phyloP scores from a whole-genome alignment of 371 early-diverging fungal species.

The Mucor irregularis region DNA sequence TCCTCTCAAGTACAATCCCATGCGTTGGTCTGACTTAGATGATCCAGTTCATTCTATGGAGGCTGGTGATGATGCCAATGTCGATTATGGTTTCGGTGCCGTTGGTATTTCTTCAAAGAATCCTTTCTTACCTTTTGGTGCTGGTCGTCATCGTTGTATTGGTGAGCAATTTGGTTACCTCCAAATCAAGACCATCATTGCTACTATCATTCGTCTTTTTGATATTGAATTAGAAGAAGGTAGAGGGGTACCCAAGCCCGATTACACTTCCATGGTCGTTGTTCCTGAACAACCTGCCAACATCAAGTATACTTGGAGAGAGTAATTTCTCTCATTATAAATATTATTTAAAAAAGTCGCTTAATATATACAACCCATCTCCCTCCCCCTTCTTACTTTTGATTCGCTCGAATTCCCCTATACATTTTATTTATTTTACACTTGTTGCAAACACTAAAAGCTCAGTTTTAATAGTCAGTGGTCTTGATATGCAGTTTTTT shows the following conservation, averaged over 20 bases:
- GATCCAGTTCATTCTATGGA: constrained; percentile 53
- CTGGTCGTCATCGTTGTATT: constrained; percentile 97
- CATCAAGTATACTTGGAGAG: constrained; percentile 67
- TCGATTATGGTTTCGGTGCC: constrained; percentile 87
- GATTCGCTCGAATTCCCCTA: no score
- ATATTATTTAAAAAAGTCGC: no score
- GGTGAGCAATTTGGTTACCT: constrained; percentile 96
- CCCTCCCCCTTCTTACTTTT: no score
- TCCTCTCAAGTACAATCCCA: constrained; percentile 77
- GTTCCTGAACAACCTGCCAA: constrained; percentile 74
- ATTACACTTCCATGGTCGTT: constrained; percentile 91
- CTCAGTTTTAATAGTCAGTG: no score
- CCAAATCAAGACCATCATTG: constrained; percentile 92
- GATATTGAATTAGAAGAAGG: constrained; percentile 61
- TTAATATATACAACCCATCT: no score
- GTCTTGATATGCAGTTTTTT: no score
- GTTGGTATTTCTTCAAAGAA: constrained; percentile 71
- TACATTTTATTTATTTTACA: no score
- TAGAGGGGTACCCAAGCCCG: constrained; percentile 76
- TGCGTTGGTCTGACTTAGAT: constrained; percentile 69
- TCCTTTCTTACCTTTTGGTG: constrained; percentile 96
- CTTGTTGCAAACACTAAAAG: no score
- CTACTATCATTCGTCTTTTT: constrained; percentile 77
- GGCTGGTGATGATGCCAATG: constrained; percentile 66
- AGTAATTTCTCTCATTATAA: constrained; percentile 20